Evolutionary conservation across 306 rosid species (phyloP).

Genomic region (Chamaecrista fasciculata): DNA sequence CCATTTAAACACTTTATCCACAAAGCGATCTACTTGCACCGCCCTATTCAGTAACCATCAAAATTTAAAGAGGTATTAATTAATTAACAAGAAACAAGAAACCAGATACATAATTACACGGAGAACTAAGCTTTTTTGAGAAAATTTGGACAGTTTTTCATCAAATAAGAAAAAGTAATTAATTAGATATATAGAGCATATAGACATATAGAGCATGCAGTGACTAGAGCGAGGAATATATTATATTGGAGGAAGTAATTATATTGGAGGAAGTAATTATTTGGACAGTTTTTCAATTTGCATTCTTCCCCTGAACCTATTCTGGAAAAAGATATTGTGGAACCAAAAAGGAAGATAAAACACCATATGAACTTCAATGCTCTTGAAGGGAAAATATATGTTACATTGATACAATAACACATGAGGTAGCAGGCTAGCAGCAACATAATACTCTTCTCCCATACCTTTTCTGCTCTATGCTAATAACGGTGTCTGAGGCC

Average conservation of each 20-base stretch:
- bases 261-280: too few relatives aligned
- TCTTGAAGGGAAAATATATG: too few relatives aligned
- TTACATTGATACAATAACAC: not conserved
- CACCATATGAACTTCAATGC: not conserved
- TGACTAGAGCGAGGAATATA: too few relatives aligned
- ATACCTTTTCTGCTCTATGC: too few relatives aligned
- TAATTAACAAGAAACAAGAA: not conserved
- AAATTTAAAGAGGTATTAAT: not conserved
- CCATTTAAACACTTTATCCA: slow-evolving; percentile 56
- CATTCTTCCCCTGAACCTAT: not conserved
- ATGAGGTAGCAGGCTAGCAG: too few relatives aligned
- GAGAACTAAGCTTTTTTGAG: not conserved
- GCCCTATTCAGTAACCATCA: slow-evolving; percentile 40
- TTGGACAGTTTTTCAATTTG: not conserved
- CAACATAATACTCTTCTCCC: too few relatives aligned
- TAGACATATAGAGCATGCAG: too few relatives aligned
- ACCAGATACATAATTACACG: not conserved
- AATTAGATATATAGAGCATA: too few relatives aligned
- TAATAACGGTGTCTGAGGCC: too few relatives aligned
- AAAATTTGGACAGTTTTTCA: not conserved
- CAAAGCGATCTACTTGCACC: slow-evolving; percentile 48
- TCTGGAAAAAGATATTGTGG: not conserved
- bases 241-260: too few relatives aligned
- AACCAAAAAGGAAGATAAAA: not conserved
- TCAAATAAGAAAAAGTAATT: too few relatives aligned